Evolutionary conservation across 352 stramenopile species (phyloP).

Genomic region (Globisporangium solare): DNA sequence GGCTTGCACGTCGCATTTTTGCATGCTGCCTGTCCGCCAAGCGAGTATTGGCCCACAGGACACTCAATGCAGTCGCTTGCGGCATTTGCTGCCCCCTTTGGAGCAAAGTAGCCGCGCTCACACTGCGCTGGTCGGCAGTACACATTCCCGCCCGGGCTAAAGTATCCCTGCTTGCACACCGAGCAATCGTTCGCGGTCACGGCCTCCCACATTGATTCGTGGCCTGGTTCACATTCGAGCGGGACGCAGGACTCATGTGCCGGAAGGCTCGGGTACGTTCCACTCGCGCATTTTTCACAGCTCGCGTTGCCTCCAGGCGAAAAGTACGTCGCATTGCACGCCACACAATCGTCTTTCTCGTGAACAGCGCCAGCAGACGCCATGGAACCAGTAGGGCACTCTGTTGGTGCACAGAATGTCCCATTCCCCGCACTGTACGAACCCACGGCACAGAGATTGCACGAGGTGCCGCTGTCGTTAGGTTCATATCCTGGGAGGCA

Average conservation of each 20-base stretch:
- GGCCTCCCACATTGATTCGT: constrained; percentile 20
- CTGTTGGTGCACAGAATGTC: constrained; percentile 22
- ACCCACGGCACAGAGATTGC: constrained; percentile 21
- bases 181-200: constrained; percentile 22
- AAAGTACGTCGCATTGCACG: constrained; percentile 28
- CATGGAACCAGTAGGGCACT: constrained; percentile 23
- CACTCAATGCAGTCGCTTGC: constrained; percentile 26
- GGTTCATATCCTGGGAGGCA: constrained; percentile 44
- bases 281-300: constrained; percentile 26
- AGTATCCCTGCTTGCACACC: constrained; percentile 31
- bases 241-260: constrained; percentile 18
- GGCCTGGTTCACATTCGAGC: constrained; percentile 24
- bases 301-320: constrained; percentile 27
- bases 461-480: constrained; percentile 23
- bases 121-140: constrained; percentile 31
- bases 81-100: constrained; percentile 16
- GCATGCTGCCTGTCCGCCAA: constrained; percentile 27
- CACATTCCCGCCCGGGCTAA: constrained; percentile 20
- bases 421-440: constrained; percentile 27
- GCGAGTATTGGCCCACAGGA: constrained; percentile 26
- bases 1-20: constrained; percentile 31
- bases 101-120: constrained; percentile 20
- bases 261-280: constrained; percentile 24
- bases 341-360: constrained; percentile 21
- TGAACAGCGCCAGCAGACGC: constrained; percentile 19